Base-by-base conservation (phyloP, 441 rosid species). In the Bocquillonia castaneifolia region DNA sequence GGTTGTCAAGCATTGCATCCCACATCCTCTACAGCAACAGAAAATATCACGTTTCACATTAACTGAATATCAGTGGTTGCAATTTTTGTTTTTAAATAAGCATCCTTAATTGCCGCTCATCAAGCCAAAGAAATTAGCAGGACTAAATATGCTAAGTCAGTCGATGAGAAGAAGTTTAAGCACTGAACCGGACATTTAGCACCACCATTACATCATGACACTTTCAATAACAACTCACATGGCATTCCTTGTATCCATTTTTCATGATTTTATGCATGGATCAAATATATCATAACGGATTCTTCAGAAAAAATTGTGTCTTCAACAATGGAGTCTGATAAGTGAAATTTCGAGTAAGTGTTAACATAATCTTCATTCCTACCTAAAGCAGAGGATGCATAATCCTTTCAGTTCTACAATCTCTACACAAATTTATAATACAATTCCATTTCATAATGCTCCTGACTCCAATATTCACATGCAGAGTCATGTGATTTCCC, bases 1-100 rank as follows among this genome's bases (percentile, higher is more conserved):
- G 39, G 80, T 71, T 31, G 79, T 76, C 60, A 82, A 72, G 40
- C 87, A 82, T 56, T 88, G 99, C 88, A 91, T 72, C 59, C 96
- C 99, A 28, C 60, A 75, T 76, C 88, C 97, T 80, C 99, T 94
- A 81, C 80, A 81, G 57, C 66, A 23, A 39, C 48, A 64, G 5
- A 29, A 78, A 44, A 57, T 25, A 60, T 75, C 71, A 72, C 10
- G 66, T 64, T 50, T 40, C 3, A 32, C 8, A 10, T 6, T 15
- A 13, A 60, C 17, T 10, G 26, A 50, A 13, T 52, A 36, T 26
- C 12, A 56, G 2, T 64, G 45, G 36, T 39, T 47, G 28, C 22
- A 48, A 29, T 64, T 63, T 34, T 57, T n/a, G n/a, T 4, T 36
- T 3, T 34, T 29, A 2, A 36, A 39, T 22, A 40, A 39, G 29